Percentiles rank a stretch among this genome's conserved stretches.
These are phyloP conservation scores for Aspergillus avenaceus DNA, from an alignment of 495 filamentous ascomycete genomes.

Conservation along the genomic window DNA sequence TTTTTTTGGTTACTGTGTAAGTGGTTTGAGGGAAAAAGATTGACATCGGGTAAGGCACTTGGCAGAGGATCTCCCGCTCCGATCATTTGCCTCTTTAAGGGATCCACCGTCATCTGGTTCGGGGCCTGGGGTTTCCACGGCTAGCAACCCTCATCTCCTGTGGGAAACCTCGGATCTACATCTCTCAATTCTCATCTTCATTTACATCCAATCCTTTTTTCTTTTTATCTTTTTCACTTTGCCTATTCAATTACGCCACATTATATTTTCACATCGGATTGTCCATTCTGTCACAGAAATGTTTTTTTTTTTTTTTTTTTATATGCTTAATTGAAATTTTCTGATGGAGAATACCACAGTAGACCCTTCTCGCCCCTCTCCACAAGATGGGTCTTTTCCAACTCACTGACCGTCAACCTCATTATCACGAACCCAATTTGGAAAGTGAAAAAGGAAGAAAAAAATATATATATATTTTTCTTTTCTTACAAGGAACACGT, in stretches of 20 bases:
- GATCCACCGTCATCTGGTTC: background rate
- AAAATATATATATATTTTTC: too few species aligned
- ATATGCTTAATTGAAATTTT: background rate
- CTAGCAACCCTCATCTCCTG: too few species aligned
- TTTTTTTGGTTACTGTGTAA: too few species aligned
- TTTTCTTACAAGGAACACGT: too few species aligned
- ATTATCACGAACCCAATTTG: background rate
- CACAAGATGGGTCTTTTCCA: background rate
- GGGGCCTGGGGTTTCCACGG: background rate
- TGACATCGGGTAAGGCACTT: background rate
- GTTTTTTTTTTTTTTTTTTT: background rate
- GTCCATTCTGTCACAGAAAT: too few species aligned
- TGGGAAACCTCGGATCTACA: conserved; percentile 1
- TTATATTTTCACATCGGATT: too few species aligned
- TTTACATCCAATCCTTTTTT: too few species aligned
- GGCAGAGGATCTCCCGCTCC: conserved; percentile 1
- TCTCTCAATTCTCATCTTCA: background rate
- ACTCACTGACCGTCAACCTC: background rate
- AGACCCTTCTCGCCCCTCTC: background rate
- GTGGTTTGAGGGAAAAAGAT: too few species aligned
- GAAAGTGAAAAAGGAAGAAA: too few species aligned
- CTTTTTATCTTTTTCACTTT: too few species aligned
- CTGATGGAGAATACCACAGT: background rate
- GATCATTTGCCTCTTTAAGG: background rate
- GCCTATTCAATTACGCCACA: background rate